Percentiles rank a stretch among this genome's conserved stretches.
Conservation (phyloP, 2,329 filamentous ascomycete genomes). For the Phialophora verrucosa region DNA sequence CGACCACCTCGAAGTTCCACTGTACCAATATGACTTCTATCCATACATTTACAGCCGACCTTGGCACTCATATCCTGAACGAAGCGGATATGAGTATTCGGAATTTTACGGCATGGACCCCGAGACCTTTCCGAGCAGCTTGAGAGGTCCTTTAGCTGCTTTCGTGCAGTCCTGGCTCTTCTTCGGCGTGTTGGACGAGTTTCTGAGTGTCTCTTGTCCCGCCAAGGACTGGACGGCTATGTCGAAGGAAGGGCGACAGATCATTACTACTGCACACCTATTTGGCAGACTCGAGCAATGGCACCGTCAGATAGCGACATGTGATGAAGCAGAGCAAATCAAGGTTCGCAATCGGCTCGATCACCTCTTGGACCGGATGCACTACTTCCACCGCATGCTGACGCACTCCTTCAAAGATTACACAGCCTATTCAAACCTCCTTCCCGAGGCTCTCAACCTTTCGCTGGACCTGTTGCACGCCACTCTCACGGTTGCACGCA, state of each 20-base stretch:
- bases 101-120: background rate
- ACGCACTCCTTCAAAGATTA: background rate
- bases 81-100: background rate
- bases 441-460: background rate
- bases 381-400: background rate
- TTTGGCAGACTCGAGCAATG: background rate
- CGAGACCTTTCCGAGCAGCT: background rate
- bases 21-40: background rate
- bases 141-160: background rate
- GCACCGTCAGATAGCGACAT: background rate
- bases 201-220: background rate
- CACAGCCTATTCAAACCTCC: background rate
- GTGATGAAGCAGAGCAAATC: background rate
- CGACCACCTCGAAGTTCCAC: background rate
- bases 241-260: background rate
- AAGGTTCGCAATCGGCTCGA: background rate
- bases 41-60: background rate
- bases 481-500: constrained; percentile 1
- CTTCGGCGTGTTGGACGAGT: constrained; percentile 5
- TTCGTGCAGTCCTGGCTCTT: constrained; percentile 12
- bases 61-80: background rate
- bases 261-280: background rate
- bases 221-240: constrained; percentile 3
- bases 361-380: background rate
- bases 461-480: constrained; percentile 1